phyloP scores from a whole-genome alignment of 2,329 filamentous ascomycete species.

The Pochonia chlamydosporia region DNA sequence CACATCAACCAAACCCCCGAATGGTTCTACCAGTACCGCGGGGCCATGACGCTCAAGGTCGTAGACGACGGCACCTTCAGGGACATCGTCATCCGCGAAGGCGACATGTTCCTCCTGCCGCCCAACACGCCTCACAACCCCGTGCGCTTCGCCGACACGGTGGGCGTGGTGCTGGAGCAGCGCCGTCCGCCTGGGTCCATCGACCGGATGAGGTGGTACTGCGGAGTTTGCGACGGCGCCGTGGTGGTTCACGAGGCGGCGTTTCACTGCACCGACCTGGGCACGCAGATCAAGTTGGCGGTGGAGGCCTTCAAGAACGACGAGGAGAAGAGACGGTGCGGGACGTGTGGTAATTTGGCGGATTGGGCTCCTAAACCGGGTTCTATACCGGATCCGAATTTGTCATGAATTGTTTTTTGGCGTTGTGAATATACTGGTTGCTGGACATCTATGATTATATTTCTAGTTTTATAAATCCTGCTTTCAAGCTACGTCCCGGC shows the following conservation, averaged over 20 bases:
- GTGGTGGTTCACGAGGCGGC: constrained; percentile 73
- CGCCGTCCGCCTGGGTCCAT: constrained; percentile 61
- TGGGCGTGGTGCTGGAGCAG: constrained; percentile 92
- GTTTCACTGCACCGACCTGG: constrained; percentile 86
- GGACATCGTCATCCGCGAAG: constrained; percentile 86
- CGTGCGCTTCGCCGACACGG: constrained; percentile 85
- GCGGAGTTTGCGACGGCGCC: constrained; percentile 53
- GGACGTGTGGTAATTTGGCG: constrained; percentile 69
- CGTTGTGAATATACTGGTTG: too few species aligned
- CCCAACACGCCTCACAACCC: constrained; percentile 96
- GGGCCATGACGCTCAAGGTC: constrained; percentile 88
- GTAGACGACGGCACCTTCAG: constrained; percentile 67
- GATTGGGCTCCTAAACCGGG: constrained; percentile 60
- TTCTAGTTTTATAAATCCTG: too few species aligned
- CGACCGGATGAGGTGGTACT: constrained; percentile 91
- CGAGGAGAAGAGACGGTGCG: constrained; percentile 66
- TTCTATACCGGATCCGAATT: constrained; percentile 54
- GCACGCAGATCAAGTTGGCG: constrained; percentile 88
- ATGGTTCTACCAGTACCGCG: constrained; percentile 97
- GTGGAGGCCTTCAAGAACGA: constrained; percentile 73
- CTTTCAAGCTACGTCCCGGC: too few species aligned
- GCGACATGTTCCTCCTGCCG: constrained; percentile 88
- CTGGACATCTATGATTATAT: too few species aligned
- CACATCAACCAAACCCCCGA: constrained; percentile 96
- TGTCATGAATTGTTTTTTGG: constrained; percentile 17